Evolutionary conservation across 2,329 filamentous ascomycete genomes (phyloP), one percentile per base, ranked within the genome.

Genomic region (Truncatella angustata): DNA sequence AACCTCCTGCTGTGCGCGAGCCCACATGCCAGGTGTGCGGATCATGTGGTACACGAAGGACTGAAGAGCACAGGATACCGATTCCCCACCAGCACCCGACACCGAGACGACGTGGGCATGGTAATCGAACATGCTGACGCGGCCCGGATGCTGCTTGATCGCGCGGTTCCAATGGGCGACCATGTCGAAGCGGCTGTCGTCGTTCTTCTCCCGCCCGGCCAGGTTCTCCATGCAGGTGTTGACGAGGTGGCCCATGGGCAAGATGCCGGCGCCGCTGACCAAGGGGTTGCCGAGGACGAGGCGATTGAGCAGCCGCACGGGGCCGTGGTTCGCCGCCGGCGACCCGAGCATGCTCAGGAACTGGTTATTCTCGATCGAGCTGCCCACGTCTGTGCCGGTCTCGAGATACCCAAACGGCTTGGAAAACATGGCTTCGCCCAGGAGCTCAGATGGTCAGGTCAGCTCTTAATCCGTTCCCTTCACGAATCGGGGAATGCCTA

Each of bases 391-490:
- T 39, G 52, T 50, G 7, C 60, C 66, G 14, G 58, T 54, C 16
- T 64, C 58, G 12, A 69, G 53, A 51, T 68, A 68, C 26, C 66
- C 66, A 30, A 69, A 64, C 34, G 56, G 55, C 49, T 62, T 62
- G n/a, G 63, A 65, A 46, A 66, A 68, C 18, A 63, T 54, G 26
- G 63, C 55, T 44, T 69, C 65, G 10, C 66, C 65, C 16, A 66
- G 55, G n/a, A 67, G 58, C 53, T 69, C 66, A 42, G 65, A 68
- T 14, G 64, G 60, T 34, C 59, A 63, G 34, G 52, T 52, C 16
- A 51, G 53, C 1, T 30, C 10, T 34, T 43, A 48, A 20, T 54
- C 51, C 1, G 63, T 44, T n/a, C 7, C 60, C 34, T 36, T 57
- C 72, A 70, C n/a, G 55, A 72, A 32, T 7, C 7, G 7, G 14